These are phyloP conservation scores for Rhynchosporium graminicola DNA, from an alignment of 2,329 filamentous ascomycete species.

Conservation along the genomic window DNA sequence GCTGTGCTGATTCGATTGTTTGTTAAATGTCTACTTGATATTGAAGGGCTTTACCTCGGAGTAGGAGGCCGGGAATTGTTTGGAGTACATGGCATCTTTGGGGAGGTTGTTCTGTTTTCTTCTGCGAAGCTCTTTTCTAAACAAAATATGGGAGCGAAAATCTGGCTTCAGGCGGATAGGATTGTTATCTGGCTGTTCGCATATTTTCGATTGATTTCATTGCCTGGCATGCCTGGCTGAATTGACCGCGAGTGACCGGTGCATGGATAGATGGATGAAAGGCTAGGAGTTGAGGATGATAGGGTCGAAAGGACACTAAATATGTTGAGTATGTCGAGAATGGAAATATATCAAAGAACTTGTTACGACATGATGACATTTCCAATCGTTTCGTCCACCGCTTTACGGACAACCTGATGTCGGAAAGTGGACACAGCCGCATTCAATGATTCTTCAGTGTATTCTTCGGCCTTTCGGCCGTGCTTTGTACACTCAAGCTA, in stretches of 20 bases:
- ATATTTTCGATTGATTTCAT: slow-evolving; percentile 3
- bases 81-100: slow-evolving; percentile 37
- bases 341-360: slow-evolving; percentile 2
- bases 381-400: no score
- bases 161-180: slow-evolving; percentile 3
- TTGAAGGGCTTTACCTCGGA: slow-evolving; percentile 24
- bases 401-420: no score
- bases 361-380: not conserved
- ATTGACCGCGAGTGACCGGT: no score
- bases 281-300: slow-evolving; percentile 8
- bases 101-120: slow-evolving; percentile 14
- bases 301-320: not conserved
- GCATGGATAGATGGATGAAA: not conserved
- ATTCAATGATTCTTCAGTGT: no score
- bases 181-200: not conserved
- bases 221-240: not conserved
- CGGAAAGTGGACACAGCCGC: no score
- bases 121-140: slow-evolving; percentile 6
- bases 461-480: no score
- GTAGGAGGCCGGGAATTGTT: slow-evolving; percentile 30
- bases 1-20: slow-evolving; percentile 30
- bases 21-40: slow-evolving; percentile 33
- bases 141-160: slow-evolving; percentile 1
- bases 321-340: slow-evolving; percentile 2
- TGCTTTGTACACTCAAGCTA: not conserved